These are phyloP conservation scores for Penicillium atrosanguineum DNA, from an alignment of 495 filamentous ascomycete species.

Conservation along the genomic window DNA sequence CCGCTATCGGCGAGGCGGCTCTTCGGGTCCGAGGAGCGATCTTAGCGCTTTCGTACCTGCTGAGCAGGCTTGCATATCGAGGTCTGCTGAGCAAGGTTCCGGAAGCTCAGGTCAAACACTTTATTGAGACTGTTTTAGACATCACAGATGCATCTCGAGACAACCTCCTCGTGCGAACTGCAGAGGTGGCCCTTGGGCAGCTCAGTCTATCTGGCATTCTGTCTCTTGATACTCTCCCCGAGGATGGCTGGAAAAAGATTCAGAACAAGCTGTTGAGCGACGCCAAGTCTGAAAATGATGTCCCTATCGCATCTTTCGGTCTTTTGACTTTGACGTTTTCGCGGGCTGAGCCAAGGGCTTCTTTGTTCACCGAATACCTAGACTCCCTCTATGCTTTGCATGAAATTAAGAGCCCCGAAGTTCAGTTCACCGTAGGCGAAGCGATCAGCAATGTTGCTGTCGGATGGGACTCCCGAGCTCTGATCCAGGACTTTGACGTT, in stretches of 20 bases:
- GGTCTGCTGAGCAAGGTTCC: conserved; percentile 28
- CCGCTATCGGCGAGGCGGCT: conserved; percentile 58
- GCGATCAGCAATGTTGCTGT: conserved; percentile 72
- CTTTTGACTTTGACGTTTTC: conserved; percentile 55
- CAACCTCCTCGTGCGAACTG: conserved; percentile 54
- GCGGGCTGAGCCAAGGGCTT: conserved; percentile 28
- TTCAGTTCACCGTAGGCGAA: conserved; percentile 86
- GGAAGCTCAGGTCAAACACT: conserved; percentile 33
- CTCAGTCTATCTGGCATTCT: conserved; percentile 67
- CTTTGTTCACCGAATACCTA: conserved; percentile 45
- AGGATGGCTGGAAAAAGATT: conserved; percentile 41
- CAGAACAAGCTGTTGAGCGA: conserved; percentile 58
- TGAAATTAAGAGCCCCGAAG: conserved; percentile 77
- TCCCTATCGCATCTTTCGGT: conserved; percentile 73
- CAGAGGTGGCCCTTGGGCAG: conserved; percentile 68
- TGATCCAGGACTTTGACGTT: conserved; percentile 61
- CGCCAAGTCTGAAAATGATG: conserved; percentile 79
- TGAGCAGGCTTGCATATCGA: conserved; percentile 58
- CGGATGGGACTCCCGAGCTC: conserved; percentile 72
- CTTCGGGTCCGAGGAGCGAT: conserved; percentile 61
- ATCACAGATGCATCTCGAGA: conserved; percentile 54
- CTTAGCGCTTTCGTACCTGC: conserved; percentile 54
- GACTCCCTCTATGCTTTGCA: conserved; percentile 69
- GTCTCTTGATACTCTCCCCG: conserved; percentile 35
- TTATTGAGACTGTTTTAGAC: conserved; percentile 41